Percentiles rank a stretch among this genome's conserved stretches.
phyloP scores from a whole-genome alignment of 139 green algal genomes.

The Microglena sp. region DNA sequence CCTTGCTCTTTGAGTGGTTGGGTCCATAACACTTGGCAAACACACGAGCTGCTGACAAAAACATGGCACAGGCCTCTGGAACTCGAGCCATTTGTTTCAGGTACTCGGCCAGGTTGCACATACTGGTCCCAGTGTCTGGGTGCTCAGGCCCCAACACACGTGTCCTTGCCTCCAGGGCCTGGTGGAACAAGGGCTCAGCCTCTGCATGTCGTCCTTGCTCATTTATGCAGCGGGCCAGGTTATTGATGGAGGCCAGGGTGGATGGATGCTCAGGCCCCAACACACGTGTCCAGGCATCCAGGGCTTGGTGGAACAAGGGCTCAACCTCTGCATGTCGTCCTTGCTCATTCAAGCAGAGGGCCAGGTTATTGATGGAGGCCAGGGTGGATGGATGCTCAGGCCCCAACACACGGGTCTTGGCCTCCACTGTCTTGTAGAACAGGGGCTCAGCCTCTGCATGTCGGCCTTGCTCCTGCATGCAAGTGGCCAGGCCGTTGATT shows the following conservation, averaged over 20 bases:
- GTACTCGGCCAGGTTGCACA: constrained; percentile 21
- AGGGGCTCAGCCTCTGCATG: constrained; percentile 9
- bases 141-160: constrained; percentile 12
- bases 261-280: constrained; percentile 1
- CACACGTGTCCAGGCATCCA: constrained; percentile 9
- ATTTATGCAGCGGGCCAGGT: neutral
- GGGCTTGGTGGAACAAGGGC: constrained; percentile 10
- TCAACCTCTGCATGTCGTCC: constrained; percentile 10
- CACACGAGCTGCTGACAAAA: too few species aligned
- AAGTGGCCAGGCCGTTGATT: constrained; percentile 7
- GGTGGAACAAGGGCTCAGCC: neutral
- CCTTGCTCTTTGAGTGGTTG: too few species aligned
- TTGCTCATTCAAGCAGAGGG: constrained; percentile 10
- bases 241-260: constrained; percentile 3
- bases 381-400: constrained; percentile 14
- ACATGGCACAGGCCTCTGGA: too few species aligned
- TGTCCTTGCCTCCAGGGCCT: constrained; percentile 7
- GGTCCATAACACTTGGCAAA: too few species aligned
- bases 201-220: neutral
- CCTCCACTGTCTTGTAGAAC: constrained; percentile 1
- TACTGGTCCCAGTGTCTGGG: constrained; percentile 10
- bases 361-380: constrained; percentile 13
- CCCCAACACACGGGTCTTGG: neutral
- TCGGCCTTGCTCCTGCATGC: constrained; percentile 1
- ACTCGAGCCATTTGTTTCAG: too few species aligned